Base-by-base conservation (phyloP, 495 filamentous ascomycete species). In the Sphaerosporella brunnea region DNA sequence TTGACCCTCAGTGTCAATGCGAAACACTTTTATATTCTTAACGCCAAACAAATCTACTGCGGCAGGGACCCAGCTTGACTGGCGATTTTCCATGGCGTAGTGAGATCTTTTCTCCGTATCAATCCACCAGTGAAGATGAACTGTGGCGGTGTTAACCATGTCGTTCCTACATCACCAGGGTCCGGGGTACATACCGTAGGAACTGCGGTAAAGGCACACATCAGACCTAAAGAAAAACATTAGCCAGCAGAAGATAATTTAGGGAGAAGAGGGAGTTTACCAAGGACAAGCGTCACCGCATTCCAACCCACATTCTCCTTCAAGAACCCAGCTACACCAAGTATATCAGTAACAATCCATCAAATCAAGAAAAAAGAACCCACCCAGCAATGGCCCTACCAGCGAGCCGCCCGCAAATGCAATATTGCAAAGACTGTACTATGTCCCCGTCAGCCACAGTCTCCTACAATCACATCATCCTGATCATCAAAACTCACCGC, bases 311-410 rank as follows among this genome's bases (percentile, higher is more conserved):
- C 69, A 11, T 60, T 56, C 13, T 72, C 66, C 7, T 69, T 62
- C 25, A 83, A 64, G 37, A 74, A 77, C 0, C 78, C 79, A 8
- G 71, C 74, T 58, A 36, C 34, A 37, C 18, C 15, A 20, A 19
- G 42, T 19, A 37, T 23, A 15, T 56, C 23, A 56, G 45, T 35
- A 23, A 21, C 11, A 4, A 48, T 16, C 15, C 18, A 5, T 4
- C 23, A 38, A 16, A 28, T 25, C 11, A 28, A 40, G 9, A 36
- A 30, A 9, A 2, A 24, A 30, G 46, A 72, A 69, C 19, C 80
- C 55, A 41, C 78, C 74, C 2, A 78, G 77, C 16, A 78, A 59
- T 2, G 74, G 65, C 36, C 77, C 74, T 2, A 79, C 77, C 0
- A 72, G 68, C 0, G 78, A 67, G 1, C 70, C 69, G 13, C 64